Evolutionary conservation across 148 eudicot species (phyloP).

Genomic region (Chenopodium quinoa): DNA sequence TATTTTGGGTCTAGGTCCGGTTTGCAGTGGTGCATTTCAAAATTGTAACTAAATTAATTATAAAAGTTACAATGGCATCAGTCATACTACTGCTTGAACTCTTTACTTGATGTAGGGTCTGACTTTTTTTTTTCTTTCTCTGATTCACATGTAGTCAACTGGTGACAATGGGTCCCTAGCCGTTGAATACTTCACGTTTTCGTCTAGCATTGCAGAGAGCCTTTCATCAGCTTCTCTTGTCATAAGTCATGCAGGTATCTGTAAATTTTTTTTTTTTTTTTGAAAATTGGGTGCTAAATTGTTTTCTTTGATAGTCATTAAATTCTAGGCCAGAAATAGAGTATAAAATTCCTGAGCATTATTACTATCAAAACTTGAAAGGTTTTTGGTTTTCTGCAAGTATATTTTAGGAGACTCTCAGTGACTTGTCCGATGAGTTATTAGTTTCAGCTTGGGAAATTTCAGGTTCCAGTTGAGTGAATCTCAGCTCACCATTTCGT

Average conservation of each 20-base stretch:
- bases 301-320: neutral
- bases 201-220: slow-evolving; percentile 73
- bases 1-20: neutral
- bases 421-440: neutral
- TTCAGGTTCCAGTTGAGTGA: neutral
- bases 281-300: neutral
- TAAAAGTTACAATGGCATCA: neutral
- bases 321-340: neutral
- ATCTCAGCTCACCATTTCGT: neutral
- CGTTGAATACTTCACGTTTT: slow-evolving; percentile 83
- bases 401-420: neutral
- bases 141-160: slow-evolving; percentile 42
- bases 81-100: neutral
- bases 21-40: no score
- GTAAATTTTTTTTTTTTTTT: no score
- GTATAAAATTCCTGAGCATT: neutral
- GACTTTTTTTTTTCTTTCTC: slow-evolving; percentile 6
- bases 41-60: no score
- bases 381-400: no score
- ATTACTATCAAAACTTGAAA: neutral
- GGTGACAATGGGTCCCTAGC: slow-evolving; percentile 66
- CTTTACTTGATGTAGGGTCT: neutral
- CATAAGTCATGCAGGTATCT: slow-evolving; percentile 90
- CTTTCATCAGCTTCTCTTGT: slow-evolving; percentile 88
- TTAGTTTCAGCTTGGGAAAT: neutral